phyloP scores from a whole-genome alignment of 208 protist genomes.

The Acanthamoeba lenticulata region DNA sequence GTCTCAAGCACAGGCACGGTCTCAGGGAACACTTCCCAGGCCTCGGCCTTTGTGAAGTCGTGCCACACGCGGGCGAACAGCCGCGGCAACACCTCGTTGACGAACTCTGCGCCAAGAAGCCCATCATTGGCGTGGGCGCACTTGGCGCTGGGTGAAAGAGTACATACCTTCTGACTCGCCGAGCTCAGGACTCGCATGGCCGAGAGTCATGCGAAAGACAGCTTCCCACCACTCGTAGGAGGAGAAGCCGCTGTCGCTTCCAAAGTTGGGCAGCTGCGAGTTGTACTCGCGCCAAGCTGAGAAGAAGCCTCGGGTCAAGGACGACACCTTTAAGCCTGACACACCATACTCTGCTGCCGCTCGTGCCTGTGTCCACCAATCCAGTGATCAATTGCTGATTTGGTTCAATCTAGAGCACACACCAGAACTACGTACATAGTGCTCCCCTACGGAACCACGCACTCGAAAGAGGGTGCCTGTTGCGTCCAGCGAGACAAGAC shows the following conservation, averaged over 20 bases:
- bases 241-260: neutral
- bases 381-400: neutral
- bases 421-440: neutral
- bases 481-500: neutral
- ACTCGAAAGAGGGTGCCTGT: neutral
- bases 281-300: neutral
- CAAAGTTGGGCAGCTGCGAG: neutral
- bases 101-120: conserved; percentile 16
- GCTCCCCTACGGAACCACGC: neutral
- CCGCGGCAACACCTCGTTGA: neutral
- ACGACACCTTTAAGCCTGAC: neutral
- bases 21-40: conserved; percentile 14
- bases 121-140: neutral
- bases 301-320: neutral
- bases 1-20: neutral
- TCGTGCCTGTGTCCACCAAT: neutral
- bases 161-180: neutral
- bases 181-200: neutral
- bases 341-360: neutral
- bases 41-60: neutral
- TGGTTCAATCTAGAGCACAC: neutral
- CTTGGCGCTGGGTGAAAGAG: neutral
- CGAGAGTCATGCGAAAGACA: neutral
- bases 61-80: neutral
- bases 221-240: neutral